Percentiles rank a stretch among this genome's conserved stretches.
phyloP scores from a whole-genome alignment of 2,329 filamentous ascomycete genomes.

The Colletotrichum incanum region DNA sequence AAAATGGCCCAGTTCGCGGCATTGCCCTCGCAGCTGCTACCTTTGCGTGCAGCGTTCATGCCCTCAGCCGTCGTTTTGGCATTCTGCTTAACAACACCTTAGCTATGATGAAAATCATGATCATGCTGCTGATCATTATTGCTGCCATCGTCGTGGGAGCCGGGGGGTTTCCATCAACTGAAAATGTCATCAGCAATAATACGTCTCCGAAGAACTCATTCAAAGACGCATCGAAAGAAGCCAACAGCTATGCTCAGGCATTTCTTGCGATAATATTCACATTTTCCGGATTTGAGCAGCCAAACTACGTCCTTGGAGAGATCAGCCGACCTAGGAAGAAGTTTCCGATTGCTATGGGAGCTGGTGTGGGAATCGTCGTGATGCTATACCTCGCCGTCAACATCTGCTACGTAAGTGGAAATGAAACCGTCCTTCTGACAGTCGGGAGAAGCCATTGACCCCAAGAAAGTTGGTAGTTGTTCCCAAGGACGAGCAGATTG shows the following conservation, averaged over 20 bases:
- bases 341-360: conserved; percentile 52
- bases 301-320: conserved; percentile 56
- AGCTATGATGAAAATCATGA: conserved; percentile 63
- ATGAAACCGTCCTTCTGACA: conserved; percentile 47
- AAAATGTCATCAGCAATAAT: conserved; percentile 49
- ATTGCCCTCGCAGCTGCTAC: conserved; percentile 63
- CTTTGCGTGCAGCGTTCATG: conserved; percentile 64
- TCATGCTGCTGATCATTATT: conserved; percentile 62
- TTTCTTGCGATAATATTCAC: conserved; percentile 61
- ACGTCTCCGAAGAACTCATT: conserved; percentile 49
- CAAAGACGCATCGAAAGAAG: conserved; percentile 44
- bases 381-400: conserved; percentile 57
- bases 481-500: conserved; percentile 46
- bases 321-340: conserved; percentile 52
- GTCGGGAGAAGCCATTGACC: conserved; percentile 47
- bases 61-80: conserved; percentile 63
- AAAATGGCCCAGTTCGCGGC: conserved; percentile 57
- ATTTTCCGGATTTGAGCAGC: conserved; percentile 56
- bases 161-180: conserved; percentile 46
- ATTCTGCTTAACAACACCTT: conserved; percentile 67
- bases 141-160: conserved; percentile 53
- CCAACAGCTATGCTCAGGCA: conserved; percentile 55
- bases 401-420: conserved; percentile 54
- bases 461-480: conserved; percentile 60
- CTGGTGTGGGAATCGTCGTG: conserved; percentile 50